Conservation (phyloP, 2,329 filamentous ascomycete species). For the Ascochyta koolunga region DNA sequence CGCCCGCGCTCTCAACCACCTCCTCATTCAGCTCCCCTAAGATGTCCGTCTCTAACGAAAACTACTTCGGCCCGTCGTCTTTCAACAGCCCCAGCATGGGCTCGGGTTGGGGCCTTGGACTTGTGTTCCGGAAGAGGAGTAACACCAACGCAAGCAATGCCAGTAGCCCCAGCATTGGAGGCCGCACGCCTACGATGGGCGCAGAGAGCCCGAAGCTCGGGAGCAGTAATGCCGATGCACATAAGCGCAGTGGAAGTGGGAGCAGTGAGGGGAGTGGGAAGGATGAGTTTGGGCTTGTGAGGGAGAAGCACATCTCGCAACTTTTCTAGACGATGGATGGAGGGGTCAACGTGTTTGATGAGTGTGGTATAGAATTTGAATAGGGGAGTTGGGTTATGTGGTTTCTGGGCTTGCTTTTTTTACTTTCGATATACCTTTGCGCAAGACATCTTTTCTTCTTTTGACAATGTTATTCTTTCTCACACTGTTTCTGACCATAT, state of each 20-base stretch:
- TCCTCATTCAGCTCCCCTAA: slow-evolving; percentile 10
- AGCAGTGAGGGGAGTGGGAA: not conserved
- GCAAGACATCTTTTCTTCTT: slow-evolving; percentile 1
- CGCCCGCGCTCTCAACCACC: slow-evolving; percentile 8
- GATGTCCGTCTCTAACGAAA: not conserved
- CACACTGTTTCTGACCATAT: no score
- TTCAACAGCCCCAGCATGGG: slow-evolving; percentile 14
- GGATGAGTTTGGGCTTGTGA: slow-evolving; percentile 16
- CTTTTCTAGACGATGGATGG: not conserved
- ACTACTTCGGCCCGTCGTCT: slow-evolving; percentile 5
- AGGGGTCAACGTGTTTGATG: no score
- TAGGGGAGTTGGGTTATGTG: not conserved
- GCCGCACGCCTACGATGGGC: slow-evolving; percentile 7
- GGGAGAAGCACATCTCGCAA: slow-evolving; percentile 4
- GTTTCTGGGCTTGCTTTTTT: not conserved
- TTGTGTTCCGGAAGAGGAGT: slow-evolving; percentile 13
- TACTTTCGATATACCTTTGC: slow-evolving; percentile 3
- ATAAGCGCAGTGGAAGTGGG: slow-evolving; percentile 14
- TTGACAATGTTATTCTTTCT: slow-evolving; percentile 2
- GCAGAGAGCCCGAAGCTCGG: slow-evolving; percentile 6
- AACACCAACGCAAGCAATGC: slow-evolving; percentile 8
- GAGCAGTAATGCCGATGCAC: not conserved
- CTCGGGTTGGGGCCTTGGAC: slow-evolving; percentile 12
- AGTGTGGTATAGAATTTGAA: not conserved
- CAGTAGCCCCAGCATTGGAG: slow-evolving; percentile 15